Percentiles rank a stretch among this genome's conserved stretches.
Conservation (phyloP, 2,329 filamentous ascomycete species). For the Alternaria incomplexa region DNA sequence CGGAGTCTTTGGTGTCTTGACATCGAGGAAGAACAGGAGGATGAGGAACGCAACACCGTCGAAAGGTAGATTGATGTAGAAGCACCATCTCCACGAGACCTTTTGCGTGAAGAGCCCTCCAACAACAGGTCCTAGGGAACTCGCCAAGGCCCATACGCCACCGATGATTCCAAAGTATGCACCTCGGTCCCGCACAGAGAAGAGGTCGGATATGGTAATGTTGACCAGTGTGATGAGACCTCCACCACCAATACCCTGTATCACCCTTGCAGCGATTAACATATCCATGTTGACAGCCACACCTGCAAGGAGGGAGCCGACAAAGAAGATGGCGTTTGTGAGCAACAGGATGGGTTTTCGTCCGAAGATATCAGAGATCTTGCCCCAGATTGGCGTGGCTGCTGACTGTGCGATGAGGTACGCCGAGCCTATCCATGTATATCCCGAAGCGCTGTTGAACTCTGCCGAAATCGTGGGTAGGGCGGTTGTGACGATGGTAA, state of each 20-base stretch:
- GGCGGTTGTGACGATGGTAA: conserved; percentile 68
- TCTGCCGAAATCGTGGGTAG: conserved; percentile 64
- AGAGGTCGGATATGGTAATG: conserved; percentile 68
- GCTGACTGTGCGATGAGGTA: conserved; percentile 59
- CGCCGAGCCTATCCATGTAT: conserved; percentile 61
- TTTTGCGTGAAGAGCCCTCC: conserved; percentile 70
- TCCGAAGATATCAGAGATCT: conserved; percentile 71
- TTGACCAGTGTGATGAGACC: conserved; percentile 69
- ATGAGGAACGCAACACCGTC: conserved; percentile 65
- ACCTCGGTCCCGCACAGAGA: conserved; percentile 64
- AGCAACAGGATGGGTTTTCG: conserved; percentile 67
- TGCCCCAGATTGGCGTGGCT: conserved; percentile 65
- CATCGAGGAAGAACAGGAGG: conserved; percentile 65
- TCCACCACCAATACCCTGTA: conserved; percentile 69
- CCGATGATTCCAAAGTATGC: conserved; percentile 70
- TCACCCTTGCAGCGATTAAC: conserved; percentile 65
- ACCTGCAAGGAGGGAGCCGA: conserved; percentile 67
- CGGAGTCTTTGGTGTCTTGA: conserved; percentile 71
- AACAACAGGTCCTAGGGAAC: conserved; percentile 69
- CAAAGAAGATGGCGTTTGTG: conserved; percentile 67
- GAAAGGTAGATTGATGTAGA: conserved; percentile 69
- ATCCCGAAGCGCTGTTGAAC: conserved; percentile 58
- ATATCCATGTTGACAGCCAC: conserved; percentile 65
- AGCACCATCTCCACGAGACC: conserved; percentile 66
- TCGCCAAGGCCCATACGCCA: conserved; percentile 70